Evolutionary conservation across 2,329 filamentous ascomycete species (phyloP).

Genomic region (Talaromyces verruculosus): DNA sequence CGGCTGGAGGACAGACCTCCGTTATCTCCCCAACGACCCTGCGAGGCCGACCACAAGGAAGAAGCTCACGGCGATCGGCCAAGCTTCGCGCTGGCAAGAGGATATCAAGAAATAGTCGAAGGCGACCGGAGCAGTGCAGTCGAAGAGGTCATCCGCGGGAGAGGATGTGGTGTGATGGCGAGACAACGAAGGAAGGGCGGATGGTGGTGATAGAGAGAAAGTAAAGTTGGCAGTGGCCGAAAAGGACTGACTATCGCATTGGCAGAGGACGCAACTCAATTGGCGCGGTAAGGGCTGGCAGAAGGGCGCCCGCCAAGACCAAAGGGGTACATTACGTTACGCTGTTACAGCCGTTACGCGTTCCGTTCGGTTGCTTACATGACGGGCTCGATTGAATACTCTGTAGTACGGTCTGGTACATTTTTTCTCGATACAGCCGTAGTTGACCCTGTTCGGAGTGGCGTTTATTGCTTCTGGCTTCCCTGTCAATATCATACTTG

Average conservation of each 20-base stretch:
- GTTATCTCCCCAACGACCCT: slow-evolving; percentile 36
- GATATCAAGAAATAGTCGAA: slow-evolving; percentile 28
- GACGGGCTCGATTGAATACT: neutral
- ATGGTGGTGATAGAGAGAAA: slow-evolving; percentile 11
- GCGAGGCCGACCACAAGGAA: slow-evolving; percentile 29
- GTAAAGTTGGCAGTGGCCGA: slow-evolving; percentile 26
- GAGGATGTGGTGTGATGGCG: slow-evolving; percentile 27
- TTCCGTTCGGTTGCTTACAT: neutral
- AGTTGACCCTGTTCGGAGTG: neutral
- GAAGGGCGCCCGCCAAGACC: slow-evolving; percentile 24
- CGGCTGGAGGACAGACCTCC: slow-evolving; percentile 45
- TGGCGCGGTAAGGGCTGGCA: slow-evolving; percentile 23
- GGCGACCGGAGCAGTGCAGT: slow-evolving; percentile 29
- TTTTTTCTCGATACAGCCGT: neutral
- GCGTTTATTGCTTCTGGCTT: neutral
- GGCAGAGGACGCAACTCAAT: neutral
- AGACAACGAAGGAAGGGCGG: slow-evolving; percentile 24
- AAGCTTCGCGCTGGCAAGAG: slow-evolving; percentile 29
- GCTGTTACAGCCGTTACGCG: neutral
- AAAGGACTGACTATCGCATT: neutral
- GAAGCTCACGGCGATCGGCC: slow-evolving; percentile 32
- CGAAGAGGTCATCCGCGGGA: slow-evolving; percentile 35
- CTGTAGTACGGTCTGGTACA: neutral
- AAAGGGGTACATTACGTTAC: slow-evolving; percentile 6
- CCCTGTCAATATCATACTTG: neutral